Conservation (phyloP, 306 rosid species). For the Cucurbita pepo region DNA sequence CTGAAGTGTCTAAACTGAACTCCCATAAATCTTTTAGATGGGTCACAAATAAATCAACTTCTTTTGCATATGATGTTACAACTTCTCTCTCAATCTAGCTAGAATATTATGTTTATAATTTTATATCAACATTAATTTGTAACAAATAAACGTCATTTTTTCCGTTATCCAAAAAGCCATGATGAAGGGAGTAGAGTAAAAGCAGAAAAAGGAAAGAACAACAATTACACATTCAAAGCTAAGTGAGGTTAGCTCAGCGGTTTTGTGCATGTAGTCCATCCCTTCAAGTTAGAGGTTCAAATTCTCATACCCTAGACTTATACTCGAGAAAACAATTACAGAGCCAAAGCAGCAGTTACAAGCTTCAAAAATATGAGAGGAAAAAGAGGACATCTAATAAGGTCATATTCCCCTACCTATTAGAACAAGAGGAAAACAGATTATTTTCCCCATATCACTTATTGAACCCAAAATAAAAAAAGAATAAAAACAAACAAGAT, state of each 20-base stretch:
- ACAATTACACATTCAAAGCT: neutral
- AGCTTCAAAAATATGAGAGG: neutral
- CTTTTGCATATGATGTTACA: neutral
- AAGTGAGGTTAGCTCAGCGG: too few species aligned
- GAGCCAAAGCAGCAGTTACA: neutral
- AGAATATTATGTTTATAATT: neutral
- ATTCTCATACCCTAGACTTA: too few species aligned
- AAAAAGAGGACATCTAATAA: neutral
- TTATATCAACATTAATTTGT: neutral
- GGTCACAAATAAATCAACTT: neutral
- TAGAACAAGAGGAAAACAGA: neutral
- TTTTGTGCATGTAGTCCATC: too few species aligned
- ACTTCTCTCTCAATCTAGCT: neutral
- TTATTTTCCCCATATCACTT: neutral
- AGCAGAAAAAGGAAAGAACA: neutral
- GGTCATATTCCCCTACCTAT: neutral
- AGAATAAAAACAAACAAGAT: conserved; percentile 1
- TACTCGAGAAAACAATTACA: neutral
- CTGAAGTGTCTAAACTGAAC: neutral
- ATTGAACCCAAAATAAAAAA: neutral
- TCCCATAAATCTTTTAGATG: neutral
- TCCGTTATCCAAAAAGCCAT: neutral
- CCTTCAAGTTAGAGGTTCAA: too few species aligned
- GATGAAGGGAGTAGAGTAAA: neutral
- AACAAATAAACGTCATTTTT: neutral